Percentiles rank a stretch among this genome's conserved stretches.
Conservation (phyloP, 2,329 filamentous ascomycete genomes). For the Cordyceps militaris region DNA sequence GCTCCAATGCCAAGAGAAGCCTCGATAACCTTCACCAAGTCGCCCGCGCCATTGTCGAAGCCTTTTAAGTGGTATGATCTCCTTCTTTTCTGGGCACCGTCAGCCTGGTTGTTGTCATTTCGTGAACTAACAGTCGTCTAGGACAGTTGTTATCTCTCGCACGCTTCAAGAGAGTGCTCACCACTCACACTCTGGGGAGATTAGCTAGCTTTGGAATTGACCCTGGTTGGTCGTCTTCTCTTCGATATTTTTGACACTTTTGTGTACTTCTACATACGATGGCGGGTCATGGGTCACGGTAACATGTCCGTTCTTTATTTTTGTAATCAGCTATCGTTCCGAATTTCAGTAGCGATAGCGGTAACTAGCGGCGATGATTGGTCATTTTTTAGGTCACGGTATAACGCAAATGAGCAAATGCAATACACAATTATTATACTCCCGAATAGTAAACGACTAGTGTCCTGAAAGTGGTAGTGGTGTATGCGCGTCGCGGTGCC, state of each 20-base stretch:
- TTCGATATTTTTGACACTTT: not conserved
- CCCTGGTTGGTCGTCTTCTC: constrained; percentile 1
- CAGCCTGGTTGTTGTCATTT: not conserved
- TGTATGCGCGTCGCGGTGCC: not conserved
- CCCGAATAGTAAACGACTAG: not conserved
- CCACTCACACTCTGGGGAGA: not conserved
- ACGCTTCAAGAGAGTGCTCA: not conserved
- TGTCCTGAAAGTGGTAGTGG: not conserved
- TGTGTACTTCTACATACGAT: not conserved
- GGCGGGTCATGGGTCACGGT: constrained; percentile 1
- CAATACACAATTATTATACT: not conserved
- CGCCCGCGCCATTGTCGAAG: constrained; percentile 23
- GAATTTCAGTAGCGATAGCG: not conserved
- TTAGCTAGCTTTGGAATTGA: not conserved
- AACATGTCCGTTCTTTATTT: not conserved
- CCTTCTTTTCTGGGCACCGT: not conserved
- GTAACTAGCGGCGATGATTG: too few species aligned
- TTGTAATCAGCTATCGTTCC: not conserved
- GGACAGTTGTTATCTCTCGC: not conserved
- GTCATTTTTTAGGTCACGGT: not conserved
- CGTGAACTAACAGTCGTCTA: not conserved
- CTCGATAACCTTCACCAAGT: constrained; percentile 21
- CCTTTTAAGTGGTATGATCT: constrained; percentile 17
- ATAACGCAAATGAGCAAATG: not conserved
- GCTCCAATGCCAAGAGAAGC: constrained; percentile 34